These are phyloP conservation scores for Austroboletus eburneus DNA, from an alignment of 768 basidiomycete species.

Conservation along the genomic window DNA sequence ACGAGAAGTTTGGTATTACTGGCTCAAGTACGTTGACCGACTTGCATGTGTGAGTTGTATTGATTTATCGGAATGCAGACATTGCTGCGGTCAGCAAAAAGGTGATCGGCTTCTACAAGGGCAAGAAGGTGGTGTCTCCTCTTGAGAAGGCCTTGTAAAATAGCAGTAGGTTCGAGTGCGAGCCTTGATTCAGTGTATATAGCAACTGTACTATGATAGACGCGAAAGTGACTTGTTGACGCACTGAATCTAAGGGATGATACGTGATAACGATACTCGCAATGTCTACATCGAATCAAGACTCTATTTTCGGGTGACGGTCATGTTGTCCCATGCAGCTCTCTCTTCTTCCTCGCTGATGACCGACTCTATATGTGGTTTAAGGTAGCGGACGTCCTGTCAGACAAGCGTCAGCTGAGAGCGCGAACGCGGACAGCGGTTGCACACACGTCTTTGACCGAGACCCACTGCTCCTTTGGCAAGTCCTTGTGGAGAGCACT, in stretches of 20 bases:
- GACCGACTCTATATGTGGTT: conserved; percentile 70
- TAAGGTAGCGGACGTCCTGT: conserved; percentile 89
- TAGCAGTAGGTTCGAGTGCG: background rate
- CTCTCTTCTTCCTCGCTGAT: conserved; percentile 75
- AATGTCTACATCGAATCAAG: conserved; percentile 21
- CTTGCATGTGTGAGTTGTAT: background rate
- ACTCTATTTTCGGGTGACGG: conserved; percentile 64
- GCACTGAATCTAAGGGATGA: too few species aligned
- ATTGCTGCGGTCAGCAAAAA: conserved; percentile 82
- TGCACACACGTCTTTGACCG: conserved; percentile 63
- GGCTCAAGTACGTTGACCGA: conserved; percentile 51
- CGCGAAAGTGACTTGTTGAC: too few species aligned
- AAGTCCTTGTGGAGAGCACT: conserved; percentile 76
- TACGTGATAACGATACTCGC: conserved; percentile 16
- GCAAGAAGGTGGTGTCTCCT: conserved; percentile 68
- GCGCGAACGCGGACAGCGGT: background rate
- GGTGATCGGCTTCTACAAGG: conserved; percentile 82
- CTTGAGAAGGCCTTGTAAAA: conserved; percentile 64
- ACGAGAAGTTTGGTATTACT: conserved; percentile 87
- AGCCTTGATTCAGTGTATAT: conserved; percentile 9
- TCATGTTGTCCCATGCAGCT: conserved; percentile 72
- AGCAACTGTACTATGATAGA: conserved; percentile 9
- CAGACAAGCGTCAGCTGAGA: conserved; percentile 6
- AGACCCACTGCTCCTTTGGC: conserved; percentile 78
- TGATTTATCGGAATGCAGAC: conserved; percentile 37